Percentiles rank a stretch among this genome's conserved stretches.
Conservation (phyloP, 1,284 basidiomycete species). For the Albatrellus sp. region DNA sequence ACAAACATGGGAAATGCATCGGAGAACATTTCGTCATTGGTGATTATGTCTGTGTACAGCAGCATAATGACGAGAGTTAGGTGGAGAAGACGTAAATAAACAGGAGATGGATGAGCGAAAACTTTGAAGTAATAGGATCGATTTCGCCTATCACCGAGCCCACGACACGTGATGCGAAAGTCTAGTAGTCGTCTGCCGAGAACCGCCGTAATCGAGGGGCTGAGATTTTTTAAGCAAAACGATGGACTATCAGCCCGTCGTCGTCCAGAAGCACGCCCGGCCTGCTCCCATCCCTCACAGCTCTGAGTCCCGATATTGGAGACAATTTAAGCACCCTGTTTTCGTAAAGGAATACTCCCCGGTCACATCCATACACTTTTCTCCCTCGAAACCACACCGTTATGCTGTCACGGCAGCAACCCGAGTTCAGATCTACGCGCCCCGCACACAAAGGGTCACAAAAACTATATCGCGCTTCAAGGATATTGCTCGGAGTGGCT, state of each 20-base stretch:
- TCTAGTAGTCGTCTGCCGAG: background rate
- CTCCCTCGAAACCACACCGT: conserved; percentile 73
- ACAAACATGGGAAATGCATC: conserved; percentile 82
- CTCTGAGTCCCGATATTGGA: conserved; percentile 69
- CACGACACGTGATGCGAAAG: conserved; percentile 9
- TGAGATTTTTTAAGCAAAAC: background rate
- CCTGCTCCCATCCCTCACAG: conserved; percentile 47
- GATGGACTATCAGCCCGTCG: conserved; percentile 70
- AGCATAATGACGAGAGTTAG: conserved; percentile 40
- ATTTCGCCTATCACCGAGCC: conserved; percentile 6
- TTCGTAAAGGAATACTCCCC: conserved; percentile 94
- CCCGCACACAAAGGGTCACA: conserved; percentile 87
- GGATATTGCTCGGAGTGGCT: conserved; percentile 83
- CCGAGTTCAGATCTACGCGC: conserved; percentile 91
- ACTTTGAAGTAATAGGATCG: conserved; percentile 11
- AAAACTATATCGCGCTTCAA: conserved; percentile 97
- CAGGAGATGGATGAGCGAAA: conserved; percentile 17
- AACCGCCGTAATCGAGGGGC: background rate
- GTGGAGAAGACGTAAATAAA: conserved; percentile 11
- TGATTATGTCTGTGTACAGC: conserved; percentile 66
- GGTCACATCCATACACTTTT: conserved; percentile 86
- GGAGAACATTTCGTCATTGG: conserved; percentile 90
- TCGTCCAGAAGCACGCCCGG: conserved; percentile 46
- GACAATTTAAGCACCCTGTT: conserved; percentile 73
- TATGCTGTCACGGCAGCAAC: conserved; percentile 95